Base-by-base conservation (phyloP, 805 yeast species). In the Lipomyces kockii region DNA sequence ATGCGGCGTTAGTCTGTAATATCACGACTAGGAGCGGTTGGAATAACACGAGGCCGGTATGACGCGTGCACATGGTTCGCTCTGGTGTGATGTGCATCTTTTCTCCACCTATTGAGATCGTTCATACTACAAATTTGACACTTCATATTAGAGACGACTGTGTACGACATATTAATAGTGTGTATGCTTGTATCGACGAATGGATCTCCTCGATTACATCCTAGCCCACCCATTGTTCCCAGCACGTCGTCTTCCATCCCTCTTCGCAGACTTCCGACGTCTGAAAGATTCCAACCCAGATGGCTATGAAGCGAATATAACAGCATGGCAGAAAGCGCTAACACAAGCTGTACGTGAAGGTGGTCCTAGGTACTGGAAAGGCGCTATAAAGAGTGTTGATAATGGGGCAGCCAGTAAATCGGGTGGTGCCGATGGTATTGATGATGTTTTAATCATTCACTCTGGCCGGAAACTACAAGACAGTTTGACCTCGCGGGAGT, bases 261-360 rank as follows among this genome's bases (percentile, higher is more conserved):
- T 85, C 55, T 85, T 79, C 67, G 82, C 86, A 2, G 83, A 84
- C 69, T 85, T 83, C 69, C 70, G 77, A 9, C 76, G 80, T n/a
- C 76, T 85, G 37, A 76, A 78, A 64, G 83, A 80, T 12, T 58
- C 76, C 2, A 85, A 85, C 67, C 79, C 78, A 2, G 86, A 83
- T 64, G 88, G 88, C 6, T 84, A 78, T 64, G 80, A 76, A 27
- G 87, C 87, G 17, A 85, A 85, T 69, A 32, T 84, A 14, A 71
- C 71, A 3, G 83, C 85, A 2, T 85, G 88, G 88, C 78, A 74
- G 58, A 69, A 73, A 4, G 77, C 81, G 11, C 72, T 84, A 8
- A 60, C 71, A 25, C 75, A 74, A 27, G 74, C 80, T 17, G 62
- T 75, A 8, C 70, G 69, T 11, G 34, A 35, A 7, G 62, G 67